A percentile compares a stretch with the other conserved stretches of the same genome.
Conservation (phyloP, 345 rosid genomes). For the Litchi chinensis region DNA sequence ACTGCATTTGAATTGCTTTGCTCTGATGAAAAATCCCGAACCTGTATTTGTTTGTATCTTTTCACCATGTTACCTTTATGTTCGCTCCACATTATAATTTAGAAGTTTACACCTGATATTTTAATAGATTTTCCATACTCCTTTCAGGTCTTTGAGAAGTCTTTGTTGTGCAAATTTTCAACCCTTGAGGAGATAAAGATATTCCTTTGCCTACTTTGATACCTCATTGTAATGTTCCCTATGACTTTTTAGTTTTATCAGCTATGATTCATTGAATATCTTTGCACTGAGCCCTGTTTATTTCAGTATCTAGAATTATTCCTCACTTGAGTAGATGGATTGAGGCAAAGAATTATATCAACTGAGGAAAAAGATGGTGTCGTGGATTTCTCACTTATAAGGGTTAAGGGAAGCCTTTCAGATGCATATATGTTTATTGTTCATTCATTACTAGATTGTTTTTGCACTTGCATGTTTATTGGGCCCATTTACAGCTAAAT, state of each 20-base stretch:
- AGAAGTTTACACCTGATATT: not conserved
- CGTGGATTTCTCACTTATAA: slow-evolving; percentile 62
- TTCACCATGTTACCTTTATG: not conserved
- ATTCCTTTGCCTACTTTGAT: not conserved
- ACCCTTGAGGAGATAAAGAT: slow-evolving; percentile 72
- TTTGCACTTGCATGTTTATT: slow-evolving; percentile 58
- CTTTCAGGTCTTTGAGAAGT: slow-evolving; percentile 78
- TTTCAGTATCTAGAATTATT: slow-evolving; percentile 84
- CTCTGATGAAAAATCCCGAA: not conserved
- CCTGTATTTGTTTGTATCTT: not conserved
- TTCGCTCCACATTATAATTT: not conserved
- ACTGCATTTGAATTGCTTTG: not conserved
- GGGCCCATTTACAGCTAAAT: slow-evolving; percentile 76
- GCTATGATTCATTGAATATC: not conserved
- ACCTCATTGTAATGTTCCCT: not conserved
- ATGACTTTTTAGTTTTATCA: not conserved
- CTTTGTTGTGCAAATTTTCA: slow-evolving; percentile 73
- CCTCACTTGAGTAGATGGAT: slow-evolving; percentile 81
- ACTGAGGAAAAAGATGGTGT: slow-evolving; percentile 44
- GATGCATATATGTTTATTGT: slow-evolving; percentile 43
- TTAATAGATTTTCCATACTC: slow-evolving; percentile 25
- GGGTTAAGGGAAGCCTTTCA: slow-evolving; percentile 74
- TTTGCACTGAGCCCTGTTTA: slow-evolving; percentile 7
- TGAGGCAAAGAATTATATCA: slow-evolving; percentile 72
- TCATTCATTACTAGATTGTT: not conserved